A percentile compares a stretch with the other conserved stretches of the same genome.
These are phyloP conservation scores for Ramularia endophylla DNA, from an alignment of 2,329 filamentous ascomycete species.

Conservation along the genomic window DNA sequence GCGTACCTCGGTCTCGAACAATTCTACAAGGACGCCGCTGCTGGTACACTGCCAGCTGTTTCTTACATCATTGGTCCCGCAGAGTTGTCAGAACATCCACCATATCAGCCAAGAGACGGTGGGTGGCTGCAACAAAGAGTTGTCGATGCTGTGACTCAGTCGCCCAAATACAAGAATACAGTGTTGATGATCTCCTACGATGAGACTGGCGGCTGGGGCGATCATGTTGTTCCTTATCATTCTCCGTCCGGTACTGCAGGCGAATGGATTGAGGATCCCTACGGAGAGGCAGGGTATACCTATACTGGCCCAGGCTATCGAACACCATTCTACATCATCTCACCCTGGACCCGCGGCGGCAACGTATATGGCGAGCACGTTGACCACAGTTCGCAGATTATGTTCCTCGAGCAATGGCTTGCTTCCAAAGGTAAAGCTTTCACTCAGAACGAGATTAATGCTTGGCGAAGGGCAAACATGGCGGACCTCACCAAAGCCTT, in stretches of 20 bases:
- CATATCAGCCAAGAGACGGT: slow-evolving; percentile 49
- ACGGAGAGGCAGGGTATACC: slow-evolving; percentile 37
- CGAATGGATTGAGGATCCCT: slow-evolving; percentile 48
- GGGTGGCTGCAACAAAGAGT: slow-evolving; percentile 51
- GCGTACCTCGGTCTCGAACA: slow-evolving; percentile 43
- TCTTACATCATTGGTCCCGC: slow-evolving; percentile 47
- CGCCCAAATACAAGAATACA: slow-evolving; percentile 46
- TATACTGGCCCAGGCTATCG: slow-evolving; percentile 45
- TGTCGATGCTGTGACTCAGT: slow-evolving; percentile 45
- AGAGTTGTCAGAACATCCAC: slow-evolving; percentile 50
- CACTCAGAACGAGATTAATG: slow-evolving; percentile 39
- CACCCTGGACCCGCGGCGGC: slow-evolving; percentile 50
- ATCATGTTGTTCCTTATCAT: slow-evolving; percentile 49
- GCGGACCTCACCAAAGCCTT: slow-evolving; percentile 45
- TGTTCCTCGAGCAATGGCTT: slow-evolving; percentile 50
- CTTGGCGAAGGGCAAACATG: slow-evolving; percentile 45
- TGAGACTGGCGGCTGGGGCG: slow-evolving; percentile 50
- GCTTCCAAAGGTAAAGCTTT: slow-evolving; percentile 39
- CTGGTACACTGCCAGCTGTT: slow-evolving; percentile 48
- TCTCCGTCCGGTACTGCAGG: slow-evolving; percentile 47
- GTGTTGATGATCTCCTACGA: slow-evolving; percentile 48
- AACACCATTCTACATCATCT: slow-evolving; percentile 51
- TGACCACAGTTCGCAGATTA: slow-evolving; percentile 52
- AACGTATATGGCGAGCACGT: slow-evolving; percentile 50
- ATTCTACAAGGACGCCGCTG: slow-evolving; percentile 47